A percentile compares a stretch with the other conserved stretches of the same genome.
Evolutionary conservation across 371 early-diverging fungal species (phyloP).

Genomic region (Globomyces sp.): DNA sequence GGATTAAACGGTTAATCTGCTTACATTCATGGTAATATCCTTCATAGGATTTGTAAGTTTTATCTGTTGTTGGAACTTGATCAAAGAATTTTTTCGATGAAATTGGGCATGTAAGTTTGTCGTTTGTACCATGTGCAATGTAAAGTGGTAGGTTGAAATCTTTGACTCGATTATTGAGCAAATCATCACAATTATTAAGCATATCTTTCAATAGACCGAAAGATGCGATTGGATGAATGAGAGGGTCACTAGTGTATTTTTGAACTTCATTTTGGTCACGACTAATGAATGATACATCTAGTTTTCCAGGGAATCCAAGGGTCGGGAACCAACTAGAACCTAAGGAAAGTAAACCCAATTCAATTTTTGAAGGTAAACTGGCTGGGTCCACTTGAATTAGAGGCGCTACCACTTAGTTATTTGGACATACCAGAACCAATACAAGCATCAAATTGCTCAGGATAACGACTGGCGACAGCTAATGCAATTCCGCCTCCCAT

Average conservation of each 20-base stretch:
- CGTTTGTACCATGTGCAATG: constrained; percentile 5
- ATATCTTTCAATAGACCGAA: background rate
- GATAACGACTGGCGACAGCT: background rate
- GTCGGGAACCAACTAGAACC: background rate
- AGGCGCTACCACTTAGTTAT: constrained; percentile 11
- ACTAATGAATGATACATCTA: background rate
- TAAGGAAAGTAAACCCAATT: background rate
- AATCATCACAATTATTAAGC: constrained; percentile 2
- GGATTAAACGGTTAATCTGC: too few relatives aligned
- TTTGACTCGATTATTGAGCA: background rate
- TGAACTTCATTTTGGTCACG: constrained; percentile 4
- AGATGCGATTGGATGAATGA: constrained; percentile 8
- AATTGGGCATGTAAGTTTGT: constrained; percentile 10
- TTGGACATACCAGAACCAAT: constrained; percentile 27
- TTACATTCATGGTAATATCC: background rate
- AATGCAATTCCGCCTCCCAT: background rate
- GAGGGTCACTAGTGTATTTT: constrained; percentile 13
- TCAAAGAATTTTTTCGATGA: constrained; percentile 8
- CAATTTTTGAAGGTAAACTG: background rate
- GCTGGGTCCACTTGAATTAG: constrained; percentile 1
- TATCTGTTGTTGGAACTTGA: background rate
- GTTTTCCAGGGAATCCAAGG: background rate
- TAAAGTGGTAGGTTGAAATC: background rate
- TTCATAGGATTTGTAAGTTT: background rate
- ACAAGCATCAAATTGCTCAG: constrained; percentile 18